Evolutionary conservation across 2,329 filamentous ascomycete species (phyloP).

Genomic region (Fusarium musae): DNA sequence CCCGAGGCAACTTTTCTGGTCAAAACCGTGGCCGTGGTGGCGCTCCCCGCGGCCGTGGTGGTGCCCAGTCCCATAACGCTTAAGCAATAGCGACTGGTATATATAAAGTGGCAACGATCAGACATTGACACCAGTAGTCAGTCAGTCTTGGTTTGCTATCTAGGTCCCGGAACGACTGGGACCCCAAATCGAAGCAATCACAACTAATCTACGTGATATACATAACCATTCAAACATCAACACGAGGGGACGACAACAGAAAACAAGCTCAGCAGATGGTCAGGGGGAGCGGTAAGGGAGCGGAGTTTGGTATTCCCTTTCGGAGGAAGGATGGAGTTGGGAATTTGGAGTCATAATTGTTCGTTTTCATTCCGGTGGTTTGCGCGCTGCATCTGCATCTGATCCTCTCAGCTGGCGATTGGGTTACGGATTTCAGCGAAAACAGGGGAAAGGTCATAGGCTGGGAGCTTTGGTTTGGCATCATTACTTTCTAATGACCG

Average conservation of each 20-base stretch:
- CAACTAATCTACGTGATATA: constrained; percentile 7
- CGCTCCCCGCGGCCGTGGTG: constrained; percentile 72
- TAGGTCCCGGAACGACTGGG: neutral
- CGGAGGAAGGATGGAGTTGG: constrained; percentile 46
- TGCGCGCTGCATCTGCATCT: constrained; percentile 48
- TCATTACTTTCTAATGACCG: constrained; percentile 46
- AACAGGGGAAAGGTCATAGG: constrained; percentile 41
- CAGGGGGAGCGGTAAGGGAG: constrained; percentile 29
- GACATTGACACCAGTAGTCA: neutral
- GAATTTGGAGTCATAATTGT: constrained; percentile 49
- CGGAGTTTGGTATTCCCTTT: constrained; percentile 46
- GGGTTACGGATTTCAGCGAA: constrained; percentile 44
- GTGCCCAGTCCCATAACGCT: constrained; percentile 64
- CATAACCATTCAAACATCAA: constrained; percentile 1
- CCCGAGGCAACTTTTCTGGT: constrained; percentile 77
- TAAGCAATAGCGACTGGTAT: constrained; percentile 44
- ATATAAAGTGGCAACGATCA: constrained; percentile 13
- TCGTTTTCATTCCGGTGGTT: constrained; percentile 47
- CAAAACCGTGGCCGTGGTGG: constrained; percentile 74
- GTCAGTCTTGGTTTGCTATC: constrained; percentile 2
- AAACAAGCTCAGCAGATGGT: constrained; percentile 14
- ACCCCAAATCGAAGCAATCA: neutral
- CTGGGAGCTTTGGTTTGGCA: constrained; percentile 46
- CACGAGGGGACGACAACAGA: neutral
- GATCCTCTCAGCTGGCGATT: constrained; percentile 44